Conservation (phyloP, 352 stramenopile species). For the Pythium vanterpoolii region DNA sequence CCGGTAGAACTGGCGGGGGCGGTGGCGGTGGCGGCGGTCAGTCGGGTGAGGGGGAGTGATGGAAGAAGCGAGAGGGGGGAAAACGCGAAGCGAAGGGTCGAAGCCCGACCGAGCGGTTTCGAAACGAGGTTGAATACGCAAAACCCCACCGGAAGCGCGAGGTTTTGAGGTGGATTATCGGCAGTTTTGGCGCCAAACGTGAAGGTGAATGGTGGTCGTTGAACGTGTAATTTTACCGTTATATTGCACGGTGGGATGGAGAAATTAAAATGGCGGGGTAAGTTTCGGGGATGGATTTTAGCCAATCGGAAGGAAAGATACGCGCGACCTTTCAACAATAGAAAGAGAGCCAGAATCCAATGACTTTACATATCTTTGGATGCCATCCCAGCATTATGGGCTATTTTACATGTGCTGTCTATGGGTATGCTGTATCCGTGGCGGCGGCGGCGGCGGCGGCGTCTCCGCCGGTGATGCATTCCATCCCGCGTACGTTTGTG, state of each 20-base stretch:
- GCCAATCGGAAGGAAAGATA: conserved; percentile 13
- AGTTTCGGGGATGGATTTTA: conserved; percentile 2
- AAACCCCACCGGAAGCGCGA: neutral
- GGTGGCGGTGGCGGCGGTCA: conserved; percentile 10
- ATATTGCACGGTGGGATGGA: conserved; percentile 8
- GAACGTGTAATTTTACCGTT: conserved; percentile 22
- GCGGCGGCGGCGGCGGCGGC: neutral
- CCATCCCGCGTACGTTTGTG: conserved; percentile 28
- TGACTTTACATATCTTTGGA: neutral
- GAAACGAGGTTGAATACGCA: conserved; percentile 13
- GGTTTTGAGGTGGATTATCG: conserved; percentile 13
- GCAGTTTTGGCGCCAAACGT: conserved; percentile 21
- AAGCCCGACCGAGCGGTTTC: neutral
- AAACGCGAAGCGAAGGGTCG: conserved; percentile 5
- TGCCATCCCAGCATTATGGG: neutral
- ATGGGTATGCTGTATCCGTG: no score
- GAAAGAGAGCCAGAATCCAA: neutral
- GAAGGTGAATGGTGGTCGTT: conserved; percentile 23
- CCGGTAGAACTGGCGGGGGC: conserved; percentile 22
- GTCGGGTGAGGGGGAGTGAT: conserved; percentile 12
- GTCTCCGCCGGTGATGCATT: conserved; percentile 33
- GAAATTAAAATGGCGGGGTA: conserved; percentile 5
- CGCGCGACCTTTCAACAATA: conserved; percentile 1
- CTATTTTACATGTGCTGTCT: neutral
- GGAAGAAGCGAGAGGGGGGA: conserved; percentile 15